A percentile compares a stretch with the other conserved stretches of the same genome.
Evolutionary conservation across 208 protist species (phyloP).

Genomic region (Perkinsela sp.): DNA sequence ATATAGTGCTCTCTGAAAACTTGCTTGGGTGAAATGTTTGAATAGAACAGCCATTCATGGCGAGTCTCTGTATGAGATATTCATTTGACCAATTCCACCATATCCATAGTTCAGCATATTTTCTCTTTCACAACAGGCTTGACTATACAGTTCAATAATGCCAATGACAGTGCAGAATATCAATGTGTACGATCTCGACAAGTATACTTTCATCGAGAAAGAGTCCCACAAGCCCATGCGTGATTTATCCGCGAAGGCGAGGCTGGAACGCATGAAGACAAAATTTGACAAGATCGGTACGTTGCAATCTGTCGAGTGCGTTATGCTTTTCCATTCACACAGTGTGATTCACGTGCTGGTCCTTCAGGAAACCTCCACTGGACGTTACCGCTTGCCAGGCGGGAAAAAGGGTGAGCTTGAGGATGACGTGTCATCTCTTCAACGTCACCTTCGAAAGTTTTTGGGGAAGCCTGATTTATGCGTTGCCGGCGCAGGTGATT

Average conservation of each 20-base stretch:
- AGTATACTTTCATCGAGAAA: neutral
- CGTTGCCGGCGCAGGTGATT: neutral
- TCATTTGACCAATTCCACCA: too few species aligned
- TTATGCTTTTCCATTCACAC: neutral
- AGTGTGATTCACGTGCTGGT: neutral
- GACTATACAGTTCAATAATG: too few species aligned
- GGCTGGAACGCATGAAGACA: neutral
- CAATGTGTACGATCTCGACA: neutral
- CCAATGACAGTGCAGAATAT: neutral
- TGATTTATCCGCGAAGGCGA: neutral
- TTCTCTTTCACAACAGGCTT: too few species aligned
- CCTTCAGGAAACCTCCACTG: neutral
- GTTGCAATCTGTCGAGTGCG: neutral
- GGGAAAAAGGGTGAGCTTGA: neutral
- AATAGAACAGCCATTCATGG: too few species aligned
- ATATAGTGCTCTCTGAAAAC: neutral
- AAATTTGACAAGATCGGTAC: neutral
- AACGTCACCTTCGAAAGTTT: neutral
- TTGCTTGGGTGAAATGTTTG: too few species aligned
- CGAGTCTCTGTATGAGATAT: too few species aligned
- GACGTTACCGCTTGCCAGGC: neutral
- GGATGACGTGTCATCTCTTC: neutral
- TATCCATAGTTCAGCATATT: too few species aligned
- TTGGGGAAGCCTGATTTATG: neutral
- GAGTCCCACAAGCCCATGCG: neutral